Percentiles rank a stretch among this genome's conserved stretches.
Conservation (phyloP, 148 eudicot species). For the Rheum nobile region DNA sequence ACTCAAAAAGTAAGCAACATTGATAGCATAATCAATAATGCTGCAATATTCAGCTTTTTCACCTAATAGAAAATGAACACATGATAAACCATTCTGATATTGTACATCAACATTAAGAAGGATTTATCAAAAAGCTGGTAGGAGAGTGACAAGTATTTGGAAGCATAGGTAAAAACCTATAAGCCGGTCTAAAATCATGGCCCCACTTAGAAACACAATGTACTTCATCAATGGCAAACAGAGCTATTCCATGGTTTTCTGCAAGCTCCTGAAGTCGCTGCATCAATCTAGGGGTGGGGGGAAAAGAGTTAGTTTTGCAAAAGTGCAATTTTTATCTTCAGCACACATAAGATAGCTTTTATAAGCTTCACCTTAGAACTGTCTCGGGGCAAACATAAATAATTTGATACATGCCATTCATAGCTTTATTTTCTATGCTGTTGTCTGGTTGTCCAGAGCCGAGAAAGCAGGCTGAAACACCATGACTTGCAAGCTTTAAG, state of each 20-base stretch:
- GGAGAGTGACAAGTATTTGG: too few relatives aligned
- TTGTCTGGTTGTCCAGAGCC: slow-evolving; percentile 90
- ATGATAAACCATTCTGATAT: not conserved
- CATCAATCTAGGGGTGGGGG: slow-evolving; percentile 28
- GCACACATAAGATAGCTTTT: not conserved
- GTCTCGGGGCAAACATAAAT: slow-evolving; percentile 95
- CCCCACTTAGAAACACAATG: slow-evolving; percentile 99
- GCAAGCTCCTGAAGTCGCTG: slow-evolving; percentile 78
- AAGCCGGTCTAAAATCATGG: slow-evolving; percentile 95
- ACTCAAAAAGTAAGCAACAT: not conserved
- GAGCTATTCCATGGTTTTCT: slow-evolving; percentile 71
- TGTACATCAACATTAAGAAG: not conserved
- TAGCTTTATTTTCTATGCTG: slow-evolving; percentile 71
- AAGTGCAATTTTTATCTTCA: not conserved
- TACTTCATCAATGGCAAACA: slow-evolving; percentile 91
- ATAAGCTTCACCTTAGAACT: slow-evolving; percentile 43
- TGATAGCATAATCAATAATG: not conserved
- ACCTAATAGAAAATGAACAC: not conserved
- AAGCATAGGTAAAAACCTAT: slow-evolving; percentile 35
- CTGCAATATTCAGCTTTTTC: not conserved
- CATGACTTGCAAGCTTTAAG: slow-evolving; percentile 77
- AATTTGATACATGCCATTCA: slow-evolving; percentile 66
- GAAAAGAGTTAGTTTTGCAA: not conserved
- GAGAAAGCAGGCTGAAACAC: slow-evolving; percentile 90
- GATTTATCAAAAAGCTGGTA: too few relatives aligned